phyloP scores from a whole-genome alignment of 768 basidiomycete genomes.

The Serendipita sp. region DNA sequence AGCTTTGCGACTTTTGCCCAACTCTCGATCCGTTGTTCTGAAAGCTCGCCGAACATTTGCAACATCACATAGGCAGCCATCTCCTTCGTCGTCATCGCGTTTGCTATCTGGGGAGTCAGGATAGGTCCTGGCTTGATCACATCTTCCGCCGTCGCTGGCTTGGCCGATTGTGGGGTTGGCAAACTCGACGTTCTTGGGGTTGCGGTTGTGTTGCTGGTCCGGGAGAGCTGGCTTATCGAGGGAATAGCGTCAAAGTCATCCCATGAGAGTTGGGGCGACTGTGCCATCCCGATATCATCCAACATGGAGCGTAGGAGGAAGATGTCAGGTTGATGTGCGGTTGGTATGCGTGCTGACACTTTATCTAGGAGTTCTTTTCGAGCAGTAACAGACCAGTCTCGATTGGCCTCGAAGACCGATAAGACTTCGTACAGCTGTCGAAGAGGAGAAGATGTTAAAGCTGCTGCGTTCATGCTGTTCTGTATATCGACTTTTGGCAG shows the following conservation, averaged over 20 bases:
- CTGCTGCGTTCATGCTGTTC: neutral
- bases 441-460: neutral
- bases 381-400: conserved; percentile 1
- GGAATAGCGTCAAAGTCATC: neutral
- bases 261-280: neutral
- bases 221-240: neutral
- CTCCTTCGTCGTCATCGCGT: neutral
- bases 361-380: neutral
- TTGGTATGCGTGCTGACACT: neutral
- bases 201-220: neutral
- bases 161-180: neutral
- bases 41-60: neutral
- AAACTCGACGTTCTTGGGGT: neutral
- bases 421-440: conserved; percentile 1
- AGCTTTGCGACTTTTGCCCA: neutral
- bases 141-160: neutral
- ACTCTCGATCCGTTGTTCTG: neutral
- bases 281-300: neutral
- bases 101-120: neutral
- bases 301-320: neutral
- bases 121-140: neutral
- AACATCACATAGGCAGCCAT: neutral
- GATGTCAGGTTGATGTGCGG: neutral
- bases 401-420: neutral
- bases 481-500: no score